Evolutionary conservation across 208 protist genomes (phyloP), one percentile per base, ranked within the genome.

Genomic region (Leishmania tropica): DNA sequence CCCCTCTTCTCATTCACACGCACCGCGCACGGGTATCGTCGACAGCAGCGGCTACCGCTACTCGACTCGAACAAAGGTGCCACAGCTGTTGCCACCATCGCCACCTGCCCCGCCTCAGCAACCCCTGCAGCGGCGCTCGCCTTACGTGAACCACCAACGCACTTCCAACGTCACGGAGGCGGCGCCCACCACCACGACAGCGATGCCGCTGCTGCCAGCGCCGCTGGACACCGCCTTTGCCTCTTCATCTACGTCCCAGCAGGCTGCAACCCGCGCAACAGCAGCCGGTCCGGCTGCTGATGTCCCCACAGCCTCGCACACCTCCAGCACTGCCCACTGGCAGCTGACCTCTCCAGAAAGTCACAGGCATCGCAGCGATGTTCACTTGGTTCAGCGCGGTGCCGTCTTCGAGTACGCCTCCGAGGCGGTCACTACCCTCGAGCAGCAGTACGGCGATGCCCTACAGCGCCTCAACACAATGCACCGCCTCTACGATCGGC

Each of bases 381-480:
- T 10, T 15, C 42, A 53, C 10, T 42, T 73, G 68, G 19, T 1
- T 48, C 67, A 47, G 31, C 24, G 71, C 15, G 35, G 75, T n/a
- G 56, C 68, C 8, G 31, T 81, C 60, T 79, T 83, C 73, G 77
- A 82, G 35, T 83, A 79, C 77, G 74, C 88, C 45, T 88, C 83
- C 24, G 79, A 89, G 62, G 84, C 87, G 74, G 89, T 89, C 48
- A 83, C 75, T 65, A 82, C 81, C 19, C 85, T 93, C 1, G 87
- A 93, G 81, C 83, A 85, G 67, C 89, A 88, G 74, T 90, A 89
- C 54, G 73, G 64, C 37, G 79, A 78, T 4, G 79, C 89, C 40
- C 79, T 90, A 31, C 89, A 88, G 85, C 85, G 82, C 37, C 82
- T 85, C 62, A n/a, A n/a, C n/a, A 81, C 65, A 75, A 85, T 85